Base-by-base conservation (phyloP, 2,329 filamentous ascomycete species). In the Neoascochyta sp. region DNA sequence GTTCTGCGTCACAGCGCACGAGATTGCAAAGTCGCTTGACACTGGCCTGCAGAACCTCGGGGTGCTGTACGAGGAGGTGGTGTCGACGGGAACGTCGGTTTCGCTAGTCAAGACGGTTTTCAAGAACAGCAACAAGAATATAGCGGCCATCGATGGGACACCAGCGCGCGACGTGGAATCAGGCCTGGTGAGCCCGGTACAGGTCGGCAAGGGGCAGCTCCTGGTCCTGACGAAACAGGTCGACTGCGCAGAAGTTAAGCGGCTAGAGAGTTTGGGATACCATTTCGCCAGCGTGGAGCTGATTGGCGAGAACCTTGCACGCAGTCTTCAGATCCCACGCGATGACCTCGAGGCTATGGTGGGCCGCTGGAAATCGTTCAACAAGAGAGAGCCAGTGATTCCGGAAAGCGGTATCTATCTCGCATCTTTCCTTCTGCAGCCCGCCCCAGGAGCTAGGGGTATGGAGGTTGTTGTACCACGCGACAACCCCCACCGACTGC, bases 1-100 rank as follows among this genome's bases (percentile, higher is more conserved):
- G 7, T 94, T 93, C 59, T 93, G 86, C 52, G 71, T 86, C 7
- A 83, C 86, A 3, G 86, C 87, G 1, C 71, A 80, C 5, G 76
- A 80, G n/a, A 73, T 94, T 6, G 83, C 87, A 1, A 70, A 75
- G 9, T 75, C 77, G 29, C 68, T 89, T 41, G 76, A 78, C 37
- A 74, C 76, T 22, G 71, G 75, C 3, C 63, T 90, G 2, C 70
- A 75, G 5, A 70, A 78, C 4, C 63, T 84, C 6, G 86, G 86
- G 4, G 69, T 78, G 7, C 67, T 92, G 1, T 90, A 83, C 66
- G 83, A 90, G 41, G 80, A 86, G 45, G 82, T 92, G 5, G 63
- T 89, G 13, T 69, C 75, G 1, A 90, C 85, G 0, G 54, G 83
- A 76, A 27, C 66, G 54, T 16, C 9, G 78, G 85, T 24, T 68